Percentiles rank a stretch among this genome's conserved stretches.
Conservation (phyloP, 2,329 filamentous ascomycete species). For the Stagonosporopsis vannaccii region DNA sequence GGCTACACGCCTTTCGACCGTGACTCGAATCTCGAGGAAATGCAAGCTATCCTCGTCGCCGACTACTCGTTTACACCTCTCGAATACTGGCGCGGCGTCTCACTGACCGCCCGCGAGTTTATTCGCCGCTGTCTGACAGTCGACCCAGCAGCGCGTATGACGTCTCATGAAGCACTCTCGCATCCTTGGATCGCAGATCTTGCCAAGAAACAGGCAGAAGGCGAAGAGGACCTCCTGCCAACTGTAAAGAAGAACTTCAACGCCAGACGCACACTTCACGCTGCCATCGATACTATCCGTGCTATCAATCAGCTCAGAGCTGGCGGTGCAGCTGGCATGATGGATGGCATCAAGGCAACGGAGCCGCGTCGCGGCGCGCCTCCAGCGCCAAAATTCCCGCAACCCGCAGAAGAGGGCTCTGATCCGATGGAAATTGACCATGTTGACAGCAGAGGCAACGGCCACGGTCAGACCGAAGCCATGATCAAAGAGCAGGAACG, state of each 20-base stretch:
- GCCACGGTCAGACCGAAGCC: slow-evolving; percentile 67
- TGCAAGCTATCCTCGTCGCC: slow-evolving; percentile 97
- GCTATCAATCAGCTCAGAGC: slow-evolving; percentile 73
- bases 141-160: slow-evolving; percentile 86
- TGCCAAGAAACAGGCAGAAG: slow-evolving; percentile 53
- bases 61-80: slow-evolving; percentile 95
- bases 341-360: slow-evolving; percentile 66
- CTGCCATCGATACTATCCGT: slow-evolving; percentile 72
- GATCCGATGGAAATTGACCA: slow-evolving; percentile 54
- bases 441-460: slow-evolving; percentile 66
- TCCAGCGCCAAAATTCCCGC: slow-evolving; percentile 40
- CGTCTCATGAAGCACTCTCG: slow-evolving; percentile 77
- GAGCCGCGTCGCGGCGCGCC: slow-evolving; percentile 57
- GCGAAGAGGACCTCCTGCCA: slow-evolving; percentile 64
- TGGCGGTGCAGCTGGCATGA: slow-evolving; percentile 64
- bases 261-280: slow-evolving; percentile 68
- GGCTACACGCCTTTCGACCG: slow-evolving; percentile 98
- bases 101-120: slow-evolving; percentile 82
- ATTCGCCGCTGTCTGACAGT: slow-evolving; percentile 91
- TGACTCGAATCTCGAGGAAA: slow-evolving; percentile 97
- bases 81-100: slow-evolving; percentile 97
- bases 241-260: slow-evolving; percentile 77
- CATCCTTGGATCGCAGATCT: slow-evolving; percentile 71
- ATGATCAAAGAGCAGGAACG: slow-evolving; percentile 68
- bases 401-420: slow-evolving; percentile 40